phyloP scores from a whole-genome alignment of 78 protist species.

The Dictyostelium capitatum region DNA sequence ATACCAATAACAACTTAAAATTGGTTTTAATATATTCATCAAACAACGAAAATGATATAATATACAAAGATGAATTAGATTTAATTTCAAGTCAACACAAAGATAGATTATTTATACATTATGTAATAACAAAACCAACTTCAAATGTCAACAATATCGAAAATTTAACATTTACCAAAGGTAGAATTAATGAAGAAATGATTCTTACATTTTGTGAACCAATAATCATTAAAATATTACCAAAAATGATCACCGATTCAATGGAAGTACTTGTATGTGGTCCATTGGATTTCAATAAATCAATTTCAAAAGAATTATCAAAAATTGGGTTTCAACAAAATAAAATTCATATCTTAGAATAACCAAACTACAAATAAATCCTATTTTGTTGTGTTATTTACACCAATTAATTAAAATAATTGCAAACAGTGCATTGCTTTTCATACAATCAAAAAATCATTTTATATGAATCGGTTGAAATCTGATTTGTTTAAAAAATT shows the following conservation, averaged over 20 bases:
- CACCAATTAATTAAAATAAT: background rate
- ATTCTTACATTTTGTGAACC: background rate
- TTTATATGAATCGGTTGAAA: background rate
- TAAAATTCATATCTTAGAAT: slow-evolving; percentile 31
- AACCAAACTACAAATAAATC: background rate
- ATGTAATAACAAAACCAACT: slow-evolving; percentile 37
- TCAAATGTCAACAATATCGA: background rate
- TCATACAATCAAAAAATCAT: background rate
- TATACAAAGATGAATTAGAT: slow-evolving; percentile 27
- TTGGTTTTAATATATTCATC: slow-evolving; percentile 44
- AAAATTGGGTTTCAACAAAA: slow-evolving; percentile 22
- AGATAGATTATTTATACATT: slow-evolving; percentile 2
- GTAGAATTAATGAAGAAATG: slow-evolving; percentile 38
- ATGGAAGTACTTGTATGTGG: slow-evolving; percentile 62
- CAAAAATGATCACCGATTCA: background rate
- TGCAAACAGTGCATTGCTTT: background rate
- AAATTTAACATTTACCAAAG: background rate
- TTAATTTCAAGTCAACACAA: background rate
- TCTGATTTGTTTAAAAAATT: background rate
- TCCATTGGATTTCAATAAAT: slow-evolving; percentile 37
- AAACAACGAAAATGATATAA: slow-evolving; percentile 17
- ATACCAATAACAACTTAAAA: background rate
- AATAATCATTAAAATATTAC: background rate
- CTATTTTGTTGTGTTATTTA: background rate
- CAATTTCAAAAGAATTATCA: background rate